phyloP scores from a whole-genome alignment of 331 rosid species.

The Acacia pycnantha region DNA sequence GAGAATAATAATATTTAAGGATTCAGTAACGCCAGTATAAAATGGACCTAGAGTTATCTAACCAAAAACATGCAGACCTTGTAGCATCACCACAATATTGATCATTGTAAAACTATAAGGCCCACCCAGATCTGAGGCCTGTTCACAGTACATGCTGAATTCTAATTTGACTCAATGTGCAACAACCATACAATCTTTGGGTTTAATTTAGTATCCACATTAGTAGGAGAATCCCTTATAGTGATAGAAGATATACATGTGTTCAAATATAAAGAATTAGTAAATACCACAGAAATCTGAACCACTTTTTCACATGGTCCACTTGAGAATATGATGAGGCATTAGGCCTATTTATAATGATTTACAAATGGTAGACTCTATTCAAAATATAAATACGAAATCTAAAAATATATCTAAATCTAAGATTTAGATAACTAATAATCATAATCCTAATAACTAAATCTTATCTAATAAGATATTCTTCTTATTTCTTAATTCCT shows the following conservation, averaged over 20 bases:
- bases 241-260: not conserved
- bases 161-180: not conserved
- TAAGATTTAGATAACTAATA: no score
- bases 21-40: not conserved
- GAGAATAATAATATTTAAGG: conserved; percentile 4
- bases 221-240: not conserved
- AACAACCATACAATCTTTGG: not conserved
- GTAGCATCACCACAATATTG: not conserved
- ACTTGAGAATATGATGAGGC: no score
- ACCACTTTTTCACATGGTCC: not conserved
- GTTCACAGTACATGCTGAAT: not conserved
- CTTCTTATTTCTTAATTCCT: no score
- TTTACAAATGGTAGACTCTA: no score
- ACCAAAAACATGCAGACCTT: not conserved
- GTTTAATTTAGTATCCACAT: not conserved
- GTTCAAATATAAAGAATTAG: not conserved
- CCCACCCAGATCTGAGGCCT: not conserved
- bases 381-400: no score
- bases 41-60: not conserved
- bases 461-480: no score
- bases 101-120: not conserved
- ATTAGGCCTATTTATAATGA: no score
- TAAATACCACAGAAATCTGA: not conserved
- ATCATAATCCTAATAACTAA: no score
- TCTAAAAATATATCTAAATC: no score